Base-by-base conservation (phyloP, 768 basidiomycete species). In the Serendipita sp. region DNA sequence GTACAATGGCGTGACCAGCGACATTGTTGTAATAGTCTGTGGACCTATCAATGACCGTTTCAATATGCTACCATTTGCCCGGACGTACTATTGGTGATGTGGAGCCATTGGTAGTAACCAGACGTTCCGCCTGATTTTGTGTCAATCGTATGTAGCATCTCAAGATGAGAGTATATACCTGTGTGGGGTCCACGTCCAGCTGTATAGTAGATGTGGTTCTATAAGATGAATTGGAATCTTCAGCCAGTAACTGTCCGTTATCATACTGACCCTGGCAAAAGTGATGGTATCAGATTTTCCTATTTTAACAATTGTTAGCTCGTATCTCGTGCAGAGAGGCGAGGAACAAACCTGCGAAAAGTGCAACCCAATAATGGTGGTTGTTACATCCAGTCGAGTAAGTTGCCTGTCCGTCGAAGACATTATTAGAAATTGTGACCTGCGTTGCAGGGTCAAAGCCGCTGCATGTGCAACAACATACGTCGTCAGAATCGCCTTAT, bases 281-380 rank as follows among this genome's bases (percentile, higher is more conserved):
- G 61, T 62, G 41, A 62, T 62, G 13, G 22, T 28, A n/a, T 62
- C 61, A 3, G 24, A 41, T 24, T 45, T 62, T 17, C 61, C 61
- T 31, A 48, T 48, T n/a, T 20, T 48, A 28, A 48, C n/a, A 20
- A 48, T 48, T 48, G 42, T n/a, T 17, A 48, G 45, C n/a, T 11
- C 13, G 13, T 42, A 20, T 11, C 42, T 11, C 11, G 42, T 20
- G 20, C 42, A 42, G n/a, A n/a, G n/a, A n/a, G n/a, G n/a, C n/a
- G n/a, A 11, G 20, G 11, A 48, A 48, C 34, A 11, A 26, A 43
- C 61, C 61, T 13, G 60, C n/a, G 22, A 61, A 61, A 22, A 61
- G 60, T 42, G 60, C 61, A 45, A 45, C 42, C 61, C 61, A 45
- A 26, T 62, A 48, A 16, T 62, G 61, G 20, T 50, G n/a, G 30